Conservation (phyloP, 116 monocot species). For the Posidonia oceanica region DNA sequence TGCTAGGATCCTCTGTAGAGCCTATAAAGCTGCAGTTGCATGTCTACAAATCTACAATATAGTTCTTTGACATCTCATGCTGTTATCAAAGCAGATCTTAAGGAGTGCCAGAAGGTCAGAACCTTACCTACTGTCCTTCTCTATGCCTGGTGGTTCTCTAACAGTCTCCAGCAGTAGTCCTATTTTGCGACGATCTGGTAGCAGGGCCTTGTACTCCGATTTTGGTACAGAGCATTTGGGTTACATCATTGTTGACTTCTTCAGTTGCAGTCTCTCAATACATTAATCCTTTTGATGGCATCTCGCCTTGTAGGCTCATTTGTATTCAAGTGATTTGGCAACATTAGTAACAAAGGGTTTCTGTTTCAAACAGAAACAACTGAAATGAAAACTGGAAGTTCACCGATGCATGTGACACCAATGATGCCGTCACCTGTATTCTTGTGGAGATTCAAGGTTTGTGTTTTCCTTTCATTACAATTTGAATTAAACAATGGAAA, state of each 20-base stretch:
- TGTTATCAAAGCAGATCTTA: too few species aligned
- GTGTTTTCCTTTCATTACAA: not conserved
- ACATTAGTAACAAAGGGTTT: constrained; percentile 13
- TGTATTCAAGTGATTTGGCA: constrained; percentile 3
- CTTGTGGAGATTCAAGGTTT: constrained; percentile 82
- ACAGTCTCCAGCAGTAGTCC: constrained; percentile 37
- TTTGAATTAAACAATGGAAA: too few species aligned
- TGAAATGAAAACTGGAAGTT: constrained; percentile 60
- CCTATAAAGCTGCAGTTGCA: too few species aligned
- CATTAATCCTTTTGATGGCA: not conserved
- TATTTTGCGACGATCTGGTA: constrained; percentile 51
- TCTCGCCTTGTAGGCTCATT: not conserved
- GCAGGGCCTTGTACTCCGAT: constrained; percentile 43
- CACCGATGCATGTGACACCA: constrained; percentile 31
- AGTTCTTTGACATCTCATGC: too few species aligned
- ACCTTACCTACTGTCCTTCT: not conserved
- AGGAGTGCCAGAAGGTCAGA: not conserved
- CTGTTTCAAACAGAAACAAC: constrained; percentile 19
- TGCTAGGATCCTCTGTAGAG: too few species aligned
- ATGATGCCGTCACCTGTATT: constrained; percentile 79
- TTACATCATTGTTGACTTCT: not conserved
- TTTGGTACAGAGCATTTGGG: constrained; percentile 21
- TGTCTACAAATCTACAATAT: too few species aligned
- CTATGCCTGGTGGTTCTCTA: constrained; percentile 45
- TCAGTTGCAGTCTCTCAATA: not conserved